These are phyloP conservation scores for Gentiana macrophylla DNA, from an alignment of 257 asterid species.

Conservation along the genomic window DNA sequence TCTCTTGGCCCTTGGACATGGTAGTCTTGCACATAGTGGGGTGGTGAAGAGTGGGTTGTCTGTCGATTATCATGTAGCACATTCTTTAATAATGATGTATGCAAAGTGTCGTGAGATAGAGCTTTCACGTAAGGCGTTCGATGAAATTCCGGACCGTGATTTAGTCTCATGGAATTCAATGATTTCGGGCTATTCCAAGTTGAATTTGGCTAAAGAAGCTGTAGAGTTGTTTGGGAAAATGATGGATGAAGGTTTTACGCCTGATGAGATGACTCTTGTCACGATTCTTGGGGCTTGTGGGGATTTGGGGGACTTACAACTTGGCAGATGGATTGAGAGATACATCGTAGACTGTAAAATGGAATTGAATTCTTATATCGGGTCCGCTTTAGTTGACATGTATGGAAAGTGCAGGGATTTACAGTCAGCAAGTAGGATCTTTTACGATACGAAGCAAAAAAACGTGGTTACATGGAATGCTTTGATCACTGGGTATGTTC, in stretches of 20 bases:
- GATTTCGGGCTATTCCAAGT: conserved; percentile 63
- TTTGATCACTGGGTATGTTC: conserved; percentile 72
- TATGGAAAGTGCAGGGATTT: conserved; percentile 84
- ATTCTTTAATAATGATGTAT: conserved; percentile 78
- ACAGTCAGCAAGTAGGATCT: conserved; percentile 51
- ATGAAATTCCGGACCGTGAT: conserved; percentile 64
- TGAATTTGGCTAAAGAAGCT: conserved; percentile 55
- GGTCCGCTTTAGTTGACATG: conserved; percentile 75
- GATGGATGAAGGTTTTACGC: conserved; percentile 53
- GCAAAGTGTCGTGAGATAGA: conserved; percentile 43
- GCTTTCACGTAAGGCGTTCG: conserved; percentile 51
- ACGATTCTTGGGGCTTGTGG: conserved; percentile 82
- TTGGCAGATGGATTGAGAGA: conserved; percentile 54
- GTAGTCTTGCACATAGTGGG: conserved; percentile 48
- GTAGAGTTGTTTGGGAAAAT: conserved; percentile 52
- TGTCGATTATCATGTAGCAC: conserved; percentile 54
- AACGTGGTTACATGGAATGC: conserved; percentile 82
- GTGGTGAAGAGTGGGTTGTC: conserved; percentile 55
- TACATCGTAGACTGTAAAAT: conserved; percentile 31
- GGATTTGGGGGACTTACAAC: conserved; percentile 51
- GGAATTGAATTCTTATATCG: conserved; percentile 51
- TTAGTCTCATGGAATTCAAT: conserved; percentile 83
- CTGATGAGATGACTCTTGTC: conserved; percentile 75
- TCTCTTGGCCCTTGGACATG: conserved; percentile 31
- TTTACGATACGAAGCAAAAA: conserved; percentile 34